Conservation (phyloP, 305 asterid species). For the Solanum chacoense region DNA sequence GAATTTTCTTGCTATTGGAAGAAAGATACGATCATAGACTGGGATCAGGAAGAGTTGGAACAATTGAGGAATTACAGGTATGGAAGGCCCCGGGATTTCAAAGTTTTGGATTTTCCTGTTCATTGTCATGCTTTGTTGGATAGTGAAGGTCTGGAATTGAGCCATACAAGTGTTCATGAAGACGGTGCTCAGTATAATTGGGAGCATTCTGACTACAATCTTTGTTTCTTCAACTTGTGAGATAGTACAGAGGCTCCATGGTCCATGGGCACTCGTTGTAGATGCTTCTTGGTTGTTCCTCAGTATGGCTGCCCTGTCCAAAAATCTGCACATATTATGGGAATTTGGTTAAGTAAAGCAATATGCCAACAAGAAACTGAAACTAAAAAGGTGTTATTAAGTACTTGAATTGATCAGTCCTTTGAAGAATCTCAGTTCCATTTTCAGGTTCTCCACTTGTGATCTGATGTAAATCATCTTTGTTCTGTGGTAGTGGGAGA, state of each 20-base stretch:
- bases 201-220: conserved; percentile 53
- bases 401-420: conserved; percentile 60
- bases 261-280: conserved; percentile 6
- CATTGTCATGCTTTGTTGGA: conserved; percentile 56
- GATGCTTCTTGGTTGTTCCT: conserved; percentile 5
- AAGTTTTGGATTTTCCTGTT: conserved; percentile 40
- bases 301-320: conserved; percentile 49
- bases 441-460: conserved; percentile 26
- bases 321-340: conserved; percentile 23
- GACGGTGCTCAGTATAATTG: conserved; percentile 50
- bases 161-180: conserved; percentile 74
- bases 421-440: conserved; percentile 34
- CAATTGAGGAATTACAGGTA: conserved; percentile 42
- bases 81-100: conserved; percentile 48
- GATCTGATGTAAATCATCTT: conserved; percentile 33
- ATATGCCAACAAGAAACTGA: neutral
- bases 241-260: conserved; percentile 47
- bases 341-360: neutral
- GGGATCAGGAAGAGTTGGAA: conserved; percentile 48
- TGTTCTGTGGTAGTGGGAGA: conserved; percentile 28
- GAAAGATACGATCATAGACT: conserved; percentile 38
- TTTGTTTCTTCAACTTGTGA: conserved; percentile 69
- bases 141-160: conserved; percentile 61
- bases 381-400: neutral
- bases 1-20: conserved; percentile 36